These are phyloP conservation scores for Ichthyophthirius multifiliis DNA, from an alignment of 169 alveolate genomes.

Conservation along the genomic window DNA sequence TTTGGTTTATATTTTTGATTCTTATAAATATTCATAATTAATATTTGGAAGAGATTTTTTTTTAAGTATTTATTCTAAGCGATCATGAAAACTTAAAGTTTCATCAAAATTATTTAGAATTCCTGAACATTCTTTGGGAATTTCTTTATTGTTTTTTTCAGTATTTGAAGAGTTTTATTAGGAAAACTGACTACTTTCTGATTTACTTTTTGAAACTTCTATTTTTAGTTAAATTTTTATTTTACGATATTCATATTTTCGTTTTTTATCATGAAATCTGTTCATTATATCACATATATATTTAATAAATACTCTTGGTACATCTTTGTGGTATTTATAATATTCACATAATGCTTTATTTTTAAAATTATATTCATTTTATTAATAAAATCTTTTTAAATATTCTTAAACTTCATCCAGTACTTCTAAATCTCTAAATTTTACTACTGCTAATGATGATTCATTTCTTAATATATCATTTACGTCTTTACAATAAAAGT, in stretches of 20 bases:
- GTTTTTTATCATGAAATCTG: slow-evolving; percentile 32
- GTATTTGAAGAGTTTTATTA: too few species aligned
- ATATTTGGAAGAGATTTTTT: background rate
- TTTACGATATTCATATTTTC: slow-evolving; percentile 34
- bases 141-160: background rate
- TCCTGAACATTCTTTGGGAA: background rate
- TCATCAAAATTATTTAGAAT: background rate
- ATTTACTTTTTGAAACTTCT: background rate
- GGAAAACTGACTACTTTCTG: background rate
- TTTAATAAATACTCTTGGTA: slow-evolving; percentile 33
- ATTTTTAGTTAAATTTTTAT: slow-evolving; percentile 26
- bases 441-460: slow-evolving; percentile 13
- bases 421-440: slow-evolving; percentile 25
- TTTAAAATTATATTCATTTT: slow-evolving; percentile 1
- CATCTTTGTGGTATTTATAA: slow-evolving; percentile 43
- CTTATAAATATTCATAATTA: background rate
- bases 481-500: slow-evolving; percentile 38
- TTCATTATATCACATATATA: slow-evolving; percentile 20
- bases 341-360: slow-evolving; percentile 28
- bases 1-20: background rate
- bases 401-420: slow-evolving; percentile 33
- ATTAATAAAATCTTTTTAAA: slow-evolving; percentile 27
- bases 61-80: background rate
- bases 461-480: slow-evolving; percentile 27
- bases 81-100: background rate